Evolutionary conservation across 768 basidiomycete species (phyloP), one percentile per base, ranked within the genome.

Genomic region (Tylopilus cervinicoccineus): DNA sequence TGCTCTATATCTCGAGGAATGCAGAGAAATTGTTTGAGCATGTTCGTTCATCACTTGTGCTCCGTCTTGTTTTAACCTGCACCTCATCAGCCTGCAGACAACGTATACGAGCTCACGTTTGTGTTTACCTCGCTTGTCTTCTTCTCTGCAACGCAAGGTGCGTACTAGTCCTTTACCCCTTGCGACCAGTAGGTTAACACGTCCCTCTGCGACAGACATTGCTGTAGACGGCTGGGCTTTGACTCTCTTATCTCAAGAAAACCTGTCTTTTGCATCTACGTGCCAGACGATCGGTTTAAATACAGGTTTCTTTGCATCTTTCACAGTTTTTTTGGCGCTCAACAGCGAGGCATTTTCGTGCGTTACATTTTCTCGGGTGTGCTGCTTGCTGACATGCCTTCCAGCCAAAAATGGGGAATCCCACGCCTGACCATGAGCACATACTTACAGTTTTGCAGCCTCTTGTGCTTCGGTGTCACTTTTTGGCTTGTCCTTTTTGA

Each of bases 201-300:
- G 7, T 24, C 27, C 16, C 38, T 50, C 24, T 31, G 34, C 31
- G 47, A 24, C 58, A 95, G 94, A 98, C 66, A 98, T 98, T 49
- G 95, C 95, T 38, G 95, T 98, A 26, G 95, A 98, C 61, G 95
- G 91, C 26, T 88, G 86, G 87, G 88, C 84, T 17, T 76, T 88
- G 46, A 92, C 88, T 5, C 76, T 84, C 28, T 81, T 99, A 39
- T 98, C 95, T 2, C 84, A 90, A 52, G 93, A 93, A 55, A 94
- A 93, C 62, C 70, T 98, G 31, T 92, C 94, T 16, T 99, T 94
- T 61, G 96, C 96, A 4, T 96, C 93, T 16, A 98, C 94, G 7
- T 97, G 95, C 49, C 96, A 99, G 67, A 98, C 96, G 1, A 91
- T 98, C 51, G 96, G 96, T 12, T 76, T 99, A 22, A 97, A 95